Evolutionary conservation across 1,139 yeast genomes (phyloP), one percentile per base, ranked within the genome.

Genomic region (Pichia sp.): DNA sequence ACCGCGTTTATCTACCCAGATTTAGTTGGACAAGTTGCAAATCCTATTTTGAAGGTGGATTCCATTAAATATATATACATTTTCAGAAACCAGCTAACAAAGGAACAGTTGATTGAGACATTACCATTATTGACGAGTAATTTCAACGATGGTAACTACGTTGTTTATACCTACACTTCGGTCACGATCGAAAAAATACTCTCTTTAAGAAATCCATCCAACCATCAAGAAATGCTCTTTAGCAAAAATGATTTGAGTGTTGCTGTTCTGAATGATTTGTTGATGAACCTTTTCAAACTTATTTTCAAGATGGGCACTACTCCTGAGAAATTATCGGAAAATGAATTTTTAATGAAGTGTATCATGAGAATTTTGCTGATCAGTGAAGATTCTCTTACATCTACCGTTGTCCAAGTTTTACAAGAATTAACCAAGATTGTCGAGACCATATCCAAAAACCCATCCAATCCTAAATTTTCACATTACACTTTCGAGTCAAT

Each of bases 301-400:
- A 84, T 93, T 54, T 75, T 84, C 55, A 74, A 76, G 54, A 81
- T 81, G 57, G 78, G 80, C 41, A 67, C 72, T 5, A 76, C 90
- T 0, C 97, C 98, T 0, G 97, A 92, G 68, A 92, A 90, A 67
- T 75, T 95, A 57, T 93, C 98, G 0, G 98, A 93, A 68, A 95
- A 95, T 70, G 99, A 95, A 67, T 93, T 89, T 67, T 75, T 93
- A 67, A 87, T 93, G 84, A 90, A 87, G 67, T 82, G 96, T 61
- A 75, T 89, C 5, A 90, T 90, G 92, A 80, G 98, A 64, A 84
- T 92, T 6, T 73, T 93, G 56, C 77, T 85, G 57, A 84, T 92
- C 5, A 78, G 88, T 19, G 95, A 89, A 66, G 90, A 87, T 56
- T 70, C 82, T 1, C 65, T 84, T 16, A 68, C 70, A 31, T 67